Base-by-base conservation (phyloP, 768 basidiomycete genomes). In the Lactarius pseudohatsudake region DNA sequence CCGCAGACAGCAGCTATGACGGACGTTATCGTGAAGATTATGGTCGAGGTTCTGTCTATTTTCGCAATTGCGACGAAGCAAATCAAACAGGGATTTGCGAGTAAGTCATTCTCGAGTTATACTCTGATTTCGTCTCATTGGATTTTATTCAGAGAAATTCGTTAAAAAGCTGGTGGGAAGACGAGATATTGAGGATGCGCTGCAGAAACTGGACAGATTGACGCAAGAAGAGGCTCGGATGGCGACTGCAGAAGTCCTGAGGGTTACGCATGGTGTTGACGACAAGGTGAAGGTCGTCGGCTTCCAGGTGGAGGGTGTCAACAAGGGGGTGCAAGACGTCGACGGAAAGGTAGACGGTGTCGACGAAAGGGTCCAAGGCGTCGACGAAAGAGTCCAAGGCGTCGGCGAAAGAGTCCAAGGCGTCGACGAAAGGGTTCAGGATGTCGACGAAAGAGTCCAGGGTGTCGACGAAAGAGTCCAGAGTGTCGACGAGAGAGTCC, bases 241-340 rank as follows among this genome's bases (percentile, higher is more conserved):
- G 57, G 57, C 57, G 3, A 22, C 32, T 9, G 62, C 57, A 26
- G 22, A 58, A 64, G 45, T n/a, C 10, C 26, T 62, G 30, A 41
- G 11, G 40, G 2, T 36, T 0, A 32, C 55, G 2, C 50, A 56
- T 18, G 2, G 18, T 2, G 15, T 59, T 3, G 26, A 26, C 2
- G 38, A 16, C 10, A 34, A 43, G 22, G 60, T 61, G 7, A 1
- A 26, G 32, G 32, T 1, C 9, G 32, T 34, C 32, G 9, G 9
- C n/a, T n/a, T n/a, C n/a, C 32, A n/a, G n/a, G n/a, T n/a, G n/a
- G n/a, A n/a, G n/a, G n/a, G n/a, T n/a, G n/a, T n/a, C n/a, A n/a
- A n/a, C n/a, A n/a, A n/a, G n/a, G n/a, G n/a, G n/a, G n/a, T n/a
- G n/a, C n/a, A n/a, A n/a, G n/a, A n/a, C n/a, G n/a, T n/a, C n/a